Evolutionary conservation across 164 flowering plant species (phyloP).

Genomic region (Echeveria elegans): DNA sequence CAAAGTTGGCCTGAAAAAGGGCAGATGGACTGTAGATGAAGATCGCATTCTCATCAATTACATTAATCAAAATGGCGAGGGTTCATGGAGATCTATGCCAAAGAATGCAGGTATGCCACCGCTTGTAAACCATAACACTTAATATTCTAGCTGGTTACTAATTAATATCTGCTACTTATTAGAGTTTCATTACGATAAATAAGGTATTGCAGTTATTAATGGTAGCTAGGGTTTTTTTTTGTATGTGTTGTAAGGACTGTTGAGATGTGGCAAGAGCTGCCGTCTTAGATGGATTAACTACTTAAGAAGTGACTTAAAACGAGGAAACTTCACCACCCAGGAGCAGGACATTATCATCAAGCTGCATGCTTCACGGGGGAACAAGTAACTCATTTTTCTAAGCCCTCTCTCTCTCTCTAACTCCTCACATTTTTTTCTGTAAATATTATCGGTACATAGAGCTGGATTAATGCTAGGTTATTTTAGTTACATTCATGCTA

Average conservation of each 20-base stretch:
- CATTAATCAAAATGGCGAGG: conserved; percentile 55
- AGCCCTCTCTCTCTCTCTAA: not conserved
- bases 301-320: conserved; percentile 65
- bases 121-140: not conserved
- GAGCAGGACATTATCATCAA: conserved; percentile 67
- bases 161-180: not conserved
- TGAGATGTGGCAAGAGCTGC: conserved; percentile 94
- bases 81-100: conserved; percentile 67
- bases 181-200: not conserved
- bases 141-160: too few species aligned
- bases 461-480: too few species aligned
- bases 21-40: conserved; percentile 65
- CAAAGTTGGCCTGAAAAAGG: conserved; percentile 57
- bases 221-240: not conserved
- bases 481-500: not conserved
- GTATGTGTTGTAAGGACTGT: conserved; percentile 43
- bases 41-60: conserved; percentile 43
- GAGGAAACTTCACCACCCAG: conserved; percentile 61
- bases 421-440: not conserved
- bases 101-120: conserved; percentile 48
- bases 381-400: conserved; percentile 33
- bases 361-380: conserved; percentile 58
- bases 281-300: conserved; percentile 89
- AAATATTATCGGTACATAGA: too few species aligned
- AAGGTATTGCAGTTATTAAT: not conserved